These are phyloP conservation scores for Scheffersomyces lignosus DNA, from an alignment of 805 yeast species.

Conservation along the genomic window DNA sequence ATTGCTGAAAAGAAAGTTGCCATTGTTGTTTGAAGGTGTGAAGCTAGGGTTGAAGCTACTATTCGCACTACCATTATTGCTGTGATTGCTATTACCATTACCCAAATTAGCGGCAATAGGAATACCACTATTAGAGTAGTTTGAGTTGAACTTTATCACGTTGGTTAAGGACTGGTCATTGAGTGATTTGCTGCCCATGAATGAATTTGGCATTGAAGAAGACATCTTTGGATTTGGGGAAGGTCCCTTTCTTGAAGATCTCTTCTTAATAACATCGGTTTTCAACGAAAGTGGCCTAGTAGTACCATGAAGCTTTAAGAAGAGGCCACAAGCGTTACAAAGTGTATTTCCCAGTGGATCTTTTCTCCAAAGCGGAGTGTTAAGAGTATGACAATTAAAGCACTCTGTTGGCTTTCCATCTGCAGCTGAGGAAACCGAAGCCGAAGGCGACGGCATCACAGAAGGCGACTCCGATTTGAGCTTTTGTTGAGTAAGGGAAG, in stretches of 20 bases:
- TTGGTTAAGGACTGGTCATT: not conserved
- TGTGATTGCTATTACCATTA: conserved; percentile 1
- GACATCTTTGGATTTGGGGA: conserved; percentile 4
- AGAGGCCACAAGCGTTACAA: conserved; percentile 66
- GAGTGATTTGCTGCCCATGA: not conserved
- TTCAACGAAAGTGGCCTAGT: conserved; percentile 58
- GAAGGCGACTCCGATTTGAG: conserved; percentile 1
- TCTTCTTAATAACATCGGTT: conserved; percentile 57
- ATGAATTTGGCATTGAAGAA: conserved; percentile 2
- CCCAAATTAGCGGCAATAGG: conserved; percentile 2
- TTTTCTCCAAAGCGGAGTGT: conserved; percentile 64
- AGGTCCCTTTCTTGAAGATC: conserved; percentile 44
- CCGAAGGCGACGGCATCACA: conserved; percentile 1
- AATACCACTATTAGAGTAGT: conserved; percentile 1
- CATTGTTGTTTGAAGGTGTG: no score
- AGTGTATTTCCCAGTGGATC: conserved; percentile 59
- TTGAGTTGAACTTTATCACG: conserved; percentile 7
- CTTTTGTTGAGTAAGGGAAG: conserved; percentile 16
- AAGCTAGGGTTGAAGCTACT: conserved; percentile 3
- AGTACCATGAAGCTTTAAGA: conserved; percentile 60
- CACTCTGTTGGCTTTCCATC: conserved; percentile 40
- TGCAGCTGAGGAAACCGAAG: not conserved
- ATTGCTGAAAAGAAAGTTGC: no score
- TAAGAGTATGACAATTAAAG: conserved; percentile 56
- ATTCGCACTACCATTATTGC: conserved; percentile 2